Percentiles rank a stretch among this genome's conserved stretches.
These are phyloP conservation scores for Acacia confusa DNA, from an alignment of 306 rosid species.

Conservation along the genomic window DNA sequence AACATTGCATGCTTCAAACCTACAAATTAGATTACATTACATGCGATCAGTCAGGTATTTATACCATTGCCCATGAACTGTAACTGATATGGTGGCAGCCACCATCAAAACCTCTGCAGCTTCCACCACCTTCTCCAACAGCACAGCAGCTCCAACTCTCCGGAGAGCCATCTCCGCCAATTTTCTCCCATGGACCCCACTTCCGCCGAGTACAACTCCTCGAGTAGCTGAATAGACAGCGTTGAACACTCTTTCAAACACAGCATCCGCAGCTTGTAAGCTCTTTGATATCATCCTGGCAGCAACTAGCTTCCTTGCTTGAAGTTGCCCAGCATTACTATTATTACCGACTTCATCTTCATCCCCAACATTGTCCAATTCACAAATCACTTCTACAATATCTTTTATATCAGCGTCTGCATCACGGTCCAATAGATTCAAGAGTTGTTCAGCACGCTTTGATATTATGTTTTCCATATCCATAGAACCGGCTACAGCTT, in stretches of 20 bases:
- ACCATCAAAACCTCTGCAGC: conserved; percentile 73
- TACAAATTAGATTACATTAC: conserved; percentile 22
- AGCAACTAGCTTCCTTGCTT: conserved; percentile 58
- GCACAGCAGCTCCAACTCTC: conserved; percentile 69
- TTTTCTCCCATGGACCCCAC: conserved; percentile 61
- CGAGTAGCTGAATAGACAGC: conserved; percentile 69
- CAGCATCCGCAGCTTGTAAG: conserved; percentile 84
- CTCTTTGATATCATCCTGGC: conserved; percentile 76
- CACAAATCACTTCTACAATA: conserved; percentile 64
- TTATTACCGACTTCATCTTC: conserved; percentile 39
- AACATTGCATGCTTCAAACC: conserved; percentile 11
- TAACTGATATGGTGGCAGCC: conserved; percentile 71
- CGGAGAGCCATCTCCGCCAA: conserved; percentile 69
- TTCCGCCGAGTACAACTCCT: conserved; percentile 78
- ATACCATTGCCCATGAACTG: conserved; percentile 90
- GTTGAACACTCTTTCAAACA: conserved; percentile 73
- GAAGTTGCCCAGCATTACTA: conserved; percentile 34
- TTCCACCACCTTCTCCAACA: conserved; percentile 60
- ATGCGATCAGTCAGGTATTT: conserved; percentile 44
- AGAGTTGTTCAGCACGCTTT: conserved; percentile 50
- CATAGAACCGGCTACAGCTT: conserved; percentile 39
- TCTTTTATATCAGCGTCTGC: conserved; percentile 70
- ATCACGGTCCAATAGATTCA: conserved; percentile 49
- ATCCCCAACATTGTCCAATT: conserved; percentile 33
- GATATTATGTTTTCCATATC: conserved; percentile 57